These are phyloP conservation scores for Colletotrichum horii DNA, from an alignment of 2,329 filamentous ascomycete species.

Conservation along the genomic window DNA sequence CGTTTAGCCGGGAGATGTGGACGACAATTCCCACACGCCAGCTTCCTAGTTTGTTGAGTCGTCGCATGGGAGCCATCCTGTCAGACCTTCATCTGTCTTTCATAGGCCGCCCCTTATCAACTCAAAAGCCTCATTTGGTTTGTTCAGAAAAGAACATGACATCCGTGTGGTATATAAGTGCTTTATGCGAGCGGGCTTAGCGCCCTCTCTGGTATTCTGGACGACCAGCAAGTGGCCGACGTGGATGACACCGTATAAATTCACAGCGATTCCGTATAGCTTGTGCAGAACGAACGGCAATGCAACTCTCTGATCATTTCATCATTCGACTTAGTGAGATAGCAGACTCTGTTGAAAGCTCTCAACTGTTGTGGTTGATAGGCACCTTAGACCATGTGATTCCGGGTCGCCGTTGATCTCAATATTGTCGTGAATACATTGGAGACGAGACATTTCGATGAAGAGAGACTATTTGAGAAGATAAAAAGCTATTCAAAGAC, in stretches of 20 bases:
- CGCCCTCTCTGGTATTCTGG: not conserved
- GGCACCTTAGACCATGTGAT: not conserved
- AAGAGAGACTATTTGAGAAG: not conserved
- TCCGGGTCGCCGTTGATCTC: rapidly evolving
- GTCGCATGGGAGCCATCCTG: not conserved
- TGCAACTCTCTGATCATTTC: no score
- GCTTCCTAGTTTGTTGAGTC: not conserved
- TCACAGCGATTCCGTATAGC: no score
- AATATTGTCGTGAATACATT: not conserved
- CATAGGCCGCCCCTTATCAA: no score
- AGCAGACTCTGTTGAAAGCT: not conserved
- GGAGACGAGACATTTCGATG: not conserved
- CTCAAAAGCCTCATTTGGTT: not conserved
- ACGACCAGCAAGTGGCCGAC: no score
- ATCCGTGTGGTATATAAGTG: not conserved
- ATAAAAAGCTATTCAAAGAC: rapidly evolving
- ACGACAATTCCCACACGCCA: not conserved
- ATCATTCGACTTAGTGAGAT: no score
- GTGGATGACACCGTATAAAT: no score
- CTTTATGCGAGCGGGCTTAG: not conserved
- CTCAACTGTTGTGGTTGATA: not conserved
- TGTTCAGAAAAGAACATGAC: not conserved
- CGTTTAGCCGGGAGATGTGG: not conserved
- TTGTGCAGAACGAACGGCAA: no score
- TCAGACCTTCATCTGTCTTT: not conserved